Evolutionary conservation across 805 yeast genomes (phyloP).

Genomic region (Blastobotrys chiropterorum): DNA sequence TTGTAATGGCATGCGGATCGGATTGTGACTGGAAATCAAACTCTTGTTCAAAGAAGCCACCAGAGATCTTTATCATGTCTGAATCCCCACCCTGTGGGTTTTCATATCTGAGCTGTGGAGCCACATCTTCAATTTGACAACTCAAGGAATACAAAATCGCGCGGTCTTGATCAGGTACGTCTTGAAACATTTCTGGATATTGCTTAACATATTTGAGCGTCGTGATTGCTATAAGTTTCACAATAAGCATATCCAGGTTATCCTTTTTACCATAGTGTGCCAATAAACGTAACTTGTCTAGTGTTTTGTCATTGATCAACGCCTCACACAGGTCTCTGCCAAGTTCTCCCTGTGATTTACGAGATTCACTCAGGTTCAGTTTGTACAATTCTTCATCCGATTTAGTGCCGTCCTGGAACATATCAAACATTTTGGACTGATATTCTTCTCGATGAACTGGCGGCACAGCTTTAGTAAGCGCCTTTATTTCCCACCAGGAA

Average conservation of each 20-base stretch:
- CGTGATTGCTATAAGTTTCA: conserved; percentile 6
- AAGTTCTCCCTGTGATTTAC: background rate
- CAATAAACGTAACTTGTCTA: conserved; percentile 14
- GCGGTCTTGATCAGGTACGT: conserved; percentile 12
- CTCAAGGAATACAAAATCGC: conserved; percentile 15
- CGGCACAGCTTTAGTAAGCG: conserved; percentile 8
- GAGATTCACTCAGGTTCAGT: background rate
- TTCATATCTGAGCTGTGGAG: background rate
- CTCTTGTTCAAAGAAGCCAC: conserved; percentile 17
- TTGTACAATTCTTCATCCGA: background rate
- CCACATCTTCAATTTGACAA: conserved; percentile 2
- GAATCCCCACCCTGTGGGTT: background rate
- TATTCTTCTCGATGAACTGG: background rate
- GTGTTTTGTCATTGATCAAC: conserved; percentile 1
- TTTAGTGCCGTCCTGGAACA: background rate
- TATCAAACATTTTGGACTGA: background rate
- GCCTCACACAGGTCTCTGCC: background rate
- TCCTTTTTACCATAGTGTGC: conserved; percentile 5
- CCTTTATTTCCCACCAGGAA: conserved; percentile 18
- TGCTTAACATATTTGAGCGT: conserved; percentile 6
- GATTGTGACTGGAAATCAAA: conserved; percentile 17
- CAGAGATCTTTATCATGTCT: conserved; percentile 9
- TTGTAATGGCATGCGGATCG: conserved; percentile 12
- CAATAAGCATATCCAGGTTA: background rate
- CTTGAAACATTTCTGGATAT: background rate